Percentiles rank a stretch among this genome's conserved stretches.
Evolutionary conservation across 148 eudicot species (phyloP).

Genomic region (Chenopodium album): DNA sequence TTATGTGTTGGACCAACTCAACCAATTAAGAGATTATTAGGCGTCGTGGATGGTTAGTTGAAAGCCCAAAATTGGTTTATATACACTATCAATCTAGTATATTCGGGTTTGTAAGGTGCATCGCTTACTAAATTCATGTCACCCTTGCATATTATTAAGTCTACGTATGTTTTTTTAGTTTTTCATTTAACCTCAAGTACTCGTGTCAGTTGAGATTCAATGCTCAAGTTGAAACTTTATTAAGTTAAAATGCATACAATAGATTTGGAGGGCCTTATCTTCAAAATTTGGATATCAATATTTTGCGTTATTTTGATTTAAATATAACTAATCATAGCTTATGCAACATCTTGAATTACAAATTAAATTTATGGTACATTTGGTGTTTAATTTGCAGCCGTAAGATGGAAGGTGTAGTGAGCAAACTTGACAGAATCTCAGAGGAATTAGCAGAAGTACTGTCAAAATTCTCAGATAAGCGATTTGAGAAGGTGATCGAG

Average conservation of each 20-base stretch:
- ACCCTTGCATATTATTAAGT: neutral
- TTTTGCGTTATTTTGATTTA: no score
- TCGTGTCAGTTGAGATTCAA: neutral
- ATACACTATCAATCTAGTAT: no score
- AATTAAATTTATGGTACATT: neutral
- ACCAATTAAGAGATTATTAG: no score
- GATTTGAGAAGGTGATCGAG: constrained; percentile 37
- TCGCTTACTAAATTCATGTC: neutral
- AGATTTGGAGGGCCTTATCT: neutral
- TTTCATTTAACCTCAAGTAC: neutral
- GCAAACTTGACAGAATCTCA: constrained; percentile 50
- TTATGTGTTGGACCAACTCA: no score
- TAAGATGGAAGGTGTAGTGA: constrained; percentile 56
- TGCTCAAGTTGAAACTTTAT: no score
- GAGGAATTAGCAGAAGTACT: constrained; percentile 52
- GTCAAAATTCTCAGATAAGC: constrained; percentile 27
- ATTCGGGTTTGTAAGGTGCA: no score
- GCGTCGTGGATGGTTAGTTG: no score
- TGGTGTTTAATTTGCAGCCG: constrained; percentile 37
- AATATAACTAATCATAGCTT: neutral
- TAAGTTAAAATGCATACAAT: neutral
- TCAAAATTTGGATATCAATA: neutral
- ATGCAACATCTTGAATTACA: neutral
- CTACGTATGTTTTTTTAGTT: neutral
- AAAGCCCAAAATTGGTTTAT: no score